Conservation (phyloP, 2,329 filamentous ascomycete species). For the Xylariaceae sp. region DNA sequence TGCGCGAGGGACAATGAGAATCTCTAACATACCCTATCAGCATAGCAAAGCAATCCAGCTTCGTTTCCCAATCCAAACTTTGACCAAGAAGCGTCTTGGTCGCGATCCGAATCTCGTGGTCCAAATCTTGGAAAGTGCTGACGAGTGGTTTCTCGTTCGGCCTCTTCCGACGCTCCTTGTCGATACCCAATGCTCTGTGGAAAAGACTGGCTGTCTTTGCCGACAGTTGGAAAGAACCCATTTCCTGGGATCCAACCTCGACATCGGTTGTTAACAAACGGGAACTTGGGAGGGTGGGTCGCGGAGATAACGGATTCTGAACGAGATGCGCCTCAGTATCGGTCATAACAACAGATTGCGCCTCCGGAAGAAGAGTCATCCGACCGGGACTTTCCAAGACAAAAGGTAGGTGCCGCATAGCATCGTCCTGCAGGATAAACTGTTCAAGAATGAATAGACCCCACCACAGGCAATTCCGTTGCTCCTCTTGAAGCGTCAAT, state of each 20-base stretch:
- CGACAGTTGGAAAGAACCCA: slow-evolving; percentile 31
- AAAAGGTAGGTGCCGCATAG: slow-evolving; percentile 28
- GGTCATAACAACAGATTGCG: slow-evolving; percentile 21
- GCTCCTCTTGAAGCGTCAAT: slow-evolving; percentile 27
- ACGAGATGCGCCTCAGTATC: slow-evolving; percentile 2
- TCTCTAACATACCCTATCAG: slow-evolving; percentile 28
- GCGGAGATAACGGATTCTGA: slow-evolving; percentile 6
- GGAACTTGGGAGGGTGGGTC: slow-evolving; percentile 23
- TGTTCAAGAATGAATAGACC: slow-evolving; percentile 41
- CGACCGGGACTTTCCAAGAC: slow-evolving; percentile 30
- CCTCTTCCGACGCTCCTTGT: slow-evolving; percentile 25
- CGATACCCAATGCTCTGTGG: slow-evolving; percentile 29
- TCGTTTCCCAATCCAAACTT: slow-evolving; percentile 30
- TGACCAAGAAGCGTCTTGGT: slow-evolving; percentile 27
- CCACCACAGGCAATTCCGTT: slow-evolving; percentile 41
- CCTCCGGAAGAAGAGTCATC: slow-evolving; percentile 30
- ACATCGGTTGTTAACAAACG: slow-evolving; percentile 22
- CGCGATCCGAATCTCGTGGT: slow-evolving; percentile 28
- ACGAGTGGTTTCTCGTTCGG: slow-evolving; percentile 27
- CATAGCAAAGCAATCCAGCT: slow-evolving; percentile 34
- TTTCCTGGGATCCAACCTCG: slow-evolving; percentile 19
- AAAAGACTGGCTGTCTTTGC: slow-evolving; percentile 31
- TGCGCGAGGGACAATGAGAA: too few relatives aligned
- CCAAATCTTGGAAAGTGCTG: slow-evolving; percentile 26
- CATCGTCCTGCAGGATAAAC: slow-evolving; percentile 33